Base-by-base conservation (phyloP, 371 early-diverging fungal genomes). In the Saksenaea oblongispora region DNA sequence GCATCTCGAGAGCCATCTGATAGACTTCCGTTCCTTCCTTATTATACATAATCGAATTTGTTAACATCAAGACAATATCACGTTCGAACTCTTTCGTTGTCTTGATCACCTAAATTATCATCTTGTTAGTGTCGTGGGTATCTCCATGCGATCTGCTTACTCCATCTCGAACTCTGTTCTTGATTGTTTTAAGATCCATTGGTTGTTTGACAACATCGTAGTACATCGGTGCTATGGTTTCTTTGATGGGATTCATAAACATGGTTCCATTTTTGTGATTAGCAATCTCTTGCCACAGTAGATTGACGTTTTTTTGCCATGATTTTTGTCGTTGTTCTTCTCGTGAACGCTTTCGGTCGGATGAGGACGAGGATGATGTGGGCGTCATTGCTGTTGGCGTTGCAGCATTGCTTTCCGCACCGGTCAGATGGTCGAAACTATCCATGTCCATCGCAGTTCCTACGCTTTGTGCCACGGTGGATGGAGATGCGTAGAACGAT, bases 41-140 rank as follows among this genome's bases (percentile, higher is more conserved):
- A 70, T 95, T 93, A 71, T 89, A 95, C 90, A 96, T 93, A 34
- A 95, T 66, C 8, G 93, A 90, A 61, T 96, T 96, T 69, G 88
- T 84, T 44, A 93, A 82, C 91, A 95, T 91, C 26, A 91, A 80
- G 63, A 96, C 74, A 9, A 95, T 76, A 64, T 95, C 95, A n/a
- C 93, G 83, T 65, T 95, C 92, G 65, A 96, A 94, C 75, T 93
- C 91, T 27, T 84, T 83, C 0, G 94, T 93, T 22, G 89, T 91
- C 5, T 80, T 83, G 10, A 93, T 92, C 44, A 83, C 82, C 88
- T 91, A 70, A 56, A 41, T 37, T 28, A 57, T 34, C 8, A n/a
- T 15, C n/a, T 41, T 18, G 0, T 39, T 42, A 36, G 39, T 24
- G 17, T 9, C 14, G 3, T 35, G 47, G 24, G 3, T 0, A 34